Base-by-base conservation (phyloP, 495 filamentous ascomycete species). In the Hypoxylon trugodes region DNA sequence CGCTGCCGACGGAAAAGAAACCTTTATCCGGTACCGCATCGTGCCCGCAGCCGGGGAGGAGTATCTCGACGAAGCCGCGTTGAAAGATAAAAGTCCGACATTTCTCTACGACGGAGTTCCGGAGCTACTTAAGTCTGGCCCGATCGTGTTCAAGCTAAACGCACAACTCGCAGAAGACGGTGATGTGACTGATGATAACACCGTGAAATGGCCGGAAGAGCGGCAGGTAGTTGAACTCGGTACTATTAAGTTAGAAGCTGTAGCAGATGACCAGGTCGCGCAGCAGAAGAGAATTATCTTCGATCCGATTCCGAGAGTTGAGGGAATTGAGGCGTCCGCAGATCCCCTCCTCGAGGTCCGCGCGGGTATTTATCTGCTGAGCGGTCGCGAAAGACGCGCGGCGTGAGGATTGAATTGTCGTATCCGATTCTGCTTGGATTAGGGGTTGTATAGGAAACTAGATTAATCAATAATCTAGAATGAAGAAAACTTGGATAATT, bases 331-430 rank as follows among this genome's bases (percentile, higher is more conserved):
- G 55, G 52, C 75, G 4, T 76, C 72, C 28, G 77, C 65, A 18
- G 83, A 86, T 73, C 82, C 83, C 48, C 66, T 86, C 58, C 62
- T 86, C 54, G 80, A 84, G 25, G 70, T 81, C 52, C 71, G 82
- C 42, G 80, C 82, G 5, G 76, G 71, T 3, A 63, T 85, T 19
- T 84, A 86, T 71, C 63, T 84, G 33, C 69, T 84, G 26, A 83
- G 81, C 71, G 82, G 84, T 13, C 76, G 73, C 61, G 69, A 84
- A 69, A 56, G 77, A 25, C 61, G 77, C 10, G 59, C 25, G 6
- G 57, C 57, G 4, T 61, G 32, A 46, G 32, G 21, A 16, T n/a
- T 1, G 4, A 53, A 30, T 6, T 21, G 13, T 9, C n/a, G n/a
- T n/a, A n/a, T n/a, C 2, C 0, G n/a, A 15, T 49, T 8, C 2